These are phyloP conservation scores for Yarrowia galli DNA, from an alignment of 1,139 yeast species.

Conservation along the genomic window DNA sequence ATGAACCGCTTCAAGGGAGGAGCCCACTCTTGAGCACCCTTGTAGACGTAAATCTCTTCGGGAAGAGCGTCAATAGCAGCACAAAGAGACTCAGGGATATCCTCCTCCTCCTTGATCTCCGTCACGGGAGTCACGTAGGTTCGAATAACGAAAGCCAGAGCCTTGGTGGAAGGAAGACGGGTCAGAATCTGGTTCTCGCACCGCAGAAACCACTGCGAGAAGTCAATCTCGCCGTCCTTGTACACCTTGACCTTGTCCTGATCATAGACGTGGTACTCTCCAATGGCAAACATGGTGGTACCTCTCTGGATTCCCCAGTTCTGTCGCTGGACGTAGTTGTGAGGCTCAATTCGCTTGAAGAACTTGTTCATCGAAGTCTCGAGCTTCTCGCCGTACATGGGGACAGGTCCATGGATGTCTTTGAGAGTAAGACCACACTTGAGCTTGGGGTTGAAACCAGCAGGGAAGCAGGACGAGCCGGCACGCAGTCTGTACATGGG, in stretches of 20 bases:
- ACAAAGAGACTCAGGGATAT: constrained; percentile 54
- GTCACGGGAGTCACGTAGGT: constrained; percentile 72
- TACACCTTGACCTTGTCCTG: constrained; percentile 50
- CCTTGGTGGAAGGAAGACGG: constrained; percentile 62
- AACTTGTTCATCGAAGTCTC: constrained; percentile 68
- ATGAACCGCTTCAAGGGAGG: constrained; percentile 62
- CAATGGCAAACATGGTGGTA: constrained; percentile 58
- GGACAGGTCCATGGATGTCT: constrained; percentile 67
- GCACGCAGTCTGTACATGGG: constrained; percentile 67
- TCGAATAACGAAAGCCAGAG: constrained; percentile 65
- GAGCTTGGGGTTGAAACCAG: constrained; percentile 71
- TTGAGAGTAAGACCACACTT: constrained; percentile 55
- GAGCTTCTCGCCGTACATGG: constrained; percentile 62
- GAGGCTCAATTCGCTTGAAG: constrained; percentile 59
- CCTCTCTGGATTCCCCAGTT: constrained; percentile 72
- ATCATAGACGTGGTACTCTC: constrained; percentile 56
- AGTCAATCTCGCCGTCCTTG: constrained; percentile 59
- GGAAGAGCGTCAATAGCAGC: constrained; percentile 69
- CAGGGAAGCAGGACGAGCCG: constrained; percentile 73
- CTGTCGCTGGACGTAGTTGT: constrained; percentile 64
- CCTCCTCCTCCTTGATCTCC: constrained; percentile 55
- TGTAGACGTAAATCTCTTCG: constrained; percentile 64
- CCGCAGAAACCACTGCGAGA: constrained; percentile 62
- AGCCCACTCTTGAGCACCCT: constrained; percentile 70
- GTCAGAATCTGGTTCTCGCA: constrained; percentile 70